Percentiles rank a stretch among this genome's conserved stretches.
Evolutionary conservation across 306 rosid genomes (phyloP).

Genomic region (Vigna radiata): DNA sequence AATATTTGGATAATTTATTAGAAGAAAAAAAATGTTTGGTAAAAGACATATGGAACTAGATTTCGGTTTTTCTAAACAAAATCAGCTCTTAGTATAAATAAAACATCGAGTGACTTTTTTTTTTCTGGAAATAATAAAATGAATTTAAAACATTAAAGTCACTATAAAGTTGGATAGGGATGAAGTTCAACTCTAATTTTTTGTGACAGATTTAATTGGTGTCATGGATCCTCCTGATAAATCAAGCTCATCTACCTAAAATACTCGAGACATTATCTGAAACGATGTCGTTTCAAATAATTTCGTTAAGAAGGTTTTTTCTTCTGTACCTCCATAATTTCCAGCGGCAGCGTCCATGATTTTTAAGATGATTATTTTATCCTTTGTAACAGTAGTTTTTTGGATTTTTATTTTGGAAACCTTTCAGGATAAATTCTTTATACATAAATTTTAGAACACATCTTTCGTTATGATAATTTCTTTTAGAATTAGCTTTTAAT

Average conservation of each 20-base stretch:
- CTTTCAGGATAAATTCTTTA: too few relatives aligned
- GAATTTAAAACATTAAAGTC: not conserved
- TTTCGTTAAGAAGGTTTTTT: too few relatives aligned
- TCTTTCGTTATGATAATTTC: too few relatives aligned
- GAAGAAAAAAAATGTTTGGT: not conserved
- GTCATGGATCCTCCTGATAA: not conserved
- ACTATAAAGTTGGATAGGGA: not conserved
- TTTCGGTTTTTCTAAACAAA: too few relatives aligned
- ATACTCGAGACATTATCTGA: not conserved
- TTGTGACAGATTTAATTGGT: slow-evolving; percentile 18
- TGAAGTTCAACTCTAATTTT: slow-evolving; percentile 4
- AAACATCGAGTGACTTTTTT: not conserved
- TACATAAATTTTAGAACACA: too few relatives aligned
- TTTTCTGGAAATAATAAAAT: not conserved
- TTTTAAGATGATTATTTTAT: too few relatives aligned
- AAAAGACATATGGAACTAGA: not conserved
- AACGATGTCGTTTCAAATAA: not conserved
- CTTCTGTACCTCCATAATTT: too few relatives aligned
- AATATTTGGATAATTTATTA: slow-evolving; percentile 1
- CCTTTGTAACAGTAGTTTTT: too few relatives aligned
- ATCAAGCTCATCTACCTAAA: not conserved
- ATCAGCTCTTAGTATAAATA: not conserved
- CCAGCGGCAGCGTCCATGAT: too few relatives aligned
- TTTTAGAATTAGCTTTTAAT: too few relatives aligned
- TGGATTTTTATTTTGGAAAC: too few relatives aligned